Evolutionary conservation across 2,329 filamentous ascomycete genomes (phyloP).

Genomic region (Sphaerulina musiva): DNA sequence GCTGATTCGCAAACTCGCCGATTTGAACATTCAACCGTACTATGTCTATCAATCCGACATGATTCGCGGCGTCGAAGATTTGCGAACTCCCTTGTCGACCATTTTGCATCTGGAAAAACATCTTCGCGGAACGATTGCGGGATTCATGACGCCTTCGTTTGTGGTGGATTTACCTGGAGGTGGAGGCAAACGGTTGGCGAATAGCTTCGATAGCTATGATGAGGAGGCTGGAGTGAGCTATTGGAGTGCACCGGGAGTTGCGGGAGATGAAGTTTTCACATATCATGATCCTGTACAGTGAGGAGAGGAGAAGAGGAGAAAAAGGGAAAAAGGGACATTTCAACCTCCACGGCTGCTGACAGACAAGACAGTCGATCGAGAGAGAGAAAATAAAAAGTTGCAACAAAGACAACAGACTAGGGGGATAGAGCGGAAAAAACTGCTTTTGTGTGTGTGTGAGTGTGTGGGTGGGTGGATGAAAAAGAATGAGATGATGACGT

Average conservation of each 20-base stretch:
- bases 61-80: constrained; percentile 54
- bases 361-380: neutral
- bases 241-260: constrained; percentile 52
- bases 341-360: neutral
- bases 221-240: constrained; percentile 48
- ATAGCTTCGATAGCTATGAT: constrained; percentile 50
- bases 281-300: constrained; percentile 51
- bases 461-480: neutral
- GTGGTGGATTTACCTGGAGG: constrained; percentile 59
- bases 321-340: neutral
- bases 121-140: constrained; percentile 55
- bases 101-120: constrained; percentile 54
- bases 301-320: neutral
- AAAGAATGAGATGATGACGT: neutral
- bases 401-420: neutral
- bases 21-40: constrained; percentile 55
- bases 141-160: constrained; percentile 57
- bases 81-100: constrained; percentile 55
- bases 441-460: neutral
- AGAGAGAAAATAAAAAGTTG: constrained; percentile 2
- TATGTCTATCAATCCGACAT: constrained; percentile 63
- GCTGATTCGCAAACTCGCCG: constrained; percentile 50
- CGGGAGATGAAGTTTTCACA: constrained; percentile 43
- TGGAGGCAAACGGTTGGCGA: constrained; percentile 56
- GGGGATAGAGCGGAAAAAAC: neutral